Evolutionary conservation across 2,329 filamentous ascomycete species (phyloP), one percentile per base, ranked within the genome.

Genomic region (Fusarium albosuccineum): DNA sequence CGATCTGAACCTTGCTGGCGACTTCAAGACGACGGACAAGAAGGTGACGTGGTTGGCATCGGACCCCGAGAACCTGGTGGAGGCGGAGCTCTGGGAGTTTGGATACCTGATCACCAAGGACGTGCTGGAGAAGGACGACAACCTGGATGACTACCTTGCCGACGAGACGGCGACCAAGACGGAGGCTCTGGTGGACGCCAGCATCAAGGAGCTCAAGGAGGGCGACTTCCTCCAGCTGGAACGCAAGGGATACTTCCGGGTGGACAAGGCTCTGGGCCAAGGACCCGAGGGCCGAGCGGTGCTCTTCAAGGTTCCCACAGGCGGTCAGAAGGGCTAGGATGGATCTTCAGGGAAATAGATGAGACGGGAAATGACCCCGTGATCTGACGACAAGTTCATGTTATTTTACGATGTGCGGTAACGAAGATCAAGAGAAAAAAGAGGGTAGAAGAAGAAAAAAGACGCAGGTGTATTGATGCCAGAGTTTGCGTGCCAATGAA

Each of bases 101-200:
- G 95, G 97, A 81, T 95, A 97, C 81, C 86, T 98, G 49, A 91
- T 98, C 76, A 97, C 91, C 62, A 98, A 97, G 85, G 95, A 98
- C 77, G 94, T 96, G 76, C 86, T 98, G 29, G 92, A 94, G 78
- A 92, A 96, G 77, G 91, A 96, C 3, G 95, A 97, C 74, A 86
- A 91, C 49, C 83, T 97, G 14, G 93, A 97, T 79, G 90, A 97
- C 70, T 96, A 90, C 77, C 79, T 98, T 63, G 97, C 90, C 77
- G 86, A 89, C 26, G 83, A 89, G 56, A 97, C 93, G 0, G 90
- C 92, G 74, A 89, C 87, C 59, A 89, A 90, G 79, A 91, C 91
- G 53, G 87, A 91, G 68, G 93, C 92, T 1, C 77, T 92, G 54
- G 94, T 92, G 27, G 95, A 97, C 75, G 90, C 88, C 74, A 97